Conservation (phyloP, 345 rosid genomes). For the Viola odorata region DNA sequence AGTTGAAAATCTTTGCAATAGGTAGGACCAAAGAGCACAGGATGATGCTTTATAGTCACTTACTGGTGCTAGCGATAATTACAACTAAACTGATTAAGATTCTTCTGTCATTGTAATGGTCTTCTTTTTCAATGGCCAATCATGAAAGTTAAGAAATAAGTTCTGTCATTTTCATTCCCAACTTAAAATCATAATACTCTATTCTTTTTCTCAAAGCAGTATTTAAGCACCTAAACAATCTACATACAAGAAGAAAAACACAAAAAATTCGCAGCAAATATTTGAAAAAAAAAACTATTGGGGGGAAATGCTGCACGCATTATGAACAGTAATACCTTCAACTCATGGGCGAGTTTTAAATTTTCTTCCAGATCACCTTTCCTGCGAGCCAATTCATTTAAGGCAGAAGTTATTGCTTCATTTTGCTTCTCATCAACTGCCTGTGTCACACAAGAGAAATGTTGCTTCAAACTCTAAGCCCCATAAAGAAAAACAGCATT, state of each 20-base stretch:
- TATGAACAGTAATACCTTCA: slow-evolving; percentile 49
- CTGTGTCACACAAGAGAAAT: slow-evolving; percentile 30
- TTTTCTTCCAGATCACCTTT: slow-evolving; percentile 84
- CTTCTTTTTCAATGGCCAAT: too few species aligned
- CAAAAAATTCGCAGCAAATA: background rate
- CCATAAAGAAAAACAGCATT: slow-evolving; percentile 13
- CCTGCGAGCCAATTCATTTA: slow-evolving; percentile 62
- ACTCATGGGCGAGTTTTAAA: slow-evolving; percentile 66
- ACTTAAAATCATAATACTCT: too few species aligned
- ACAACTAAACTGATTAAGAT: too few species aligned
- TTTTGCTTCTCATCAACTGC: slow-evolving; percentile 88
- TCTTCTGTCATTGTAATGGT: too few species aligned
- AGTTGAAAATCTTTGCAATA: too few species aligned
- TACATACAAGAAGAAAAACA: background rate
- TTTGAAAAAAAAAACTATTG: background rate
- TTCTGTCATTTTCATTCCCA: too few species aligned
- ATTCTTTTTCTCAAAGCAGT: too few species aligned
- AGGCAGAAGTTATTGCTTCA: slow-evolving; percentile 69
- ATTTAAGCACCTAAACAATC: too few species aligned
- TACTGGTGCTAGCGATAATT: too few species aligned
- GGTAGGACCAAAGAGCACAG: too few species aligned
- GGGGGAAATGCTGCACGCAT: background rate
- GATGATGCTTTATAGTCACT: too few species aligned
- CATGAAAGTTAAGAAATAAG: too few species aligned
- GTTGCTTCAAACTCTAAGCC: slow-evolving; percentile 13